phyloP scores from a whole-genome alignment of 345 rosid species.

The Eucalyptus brandiana region DNA sequence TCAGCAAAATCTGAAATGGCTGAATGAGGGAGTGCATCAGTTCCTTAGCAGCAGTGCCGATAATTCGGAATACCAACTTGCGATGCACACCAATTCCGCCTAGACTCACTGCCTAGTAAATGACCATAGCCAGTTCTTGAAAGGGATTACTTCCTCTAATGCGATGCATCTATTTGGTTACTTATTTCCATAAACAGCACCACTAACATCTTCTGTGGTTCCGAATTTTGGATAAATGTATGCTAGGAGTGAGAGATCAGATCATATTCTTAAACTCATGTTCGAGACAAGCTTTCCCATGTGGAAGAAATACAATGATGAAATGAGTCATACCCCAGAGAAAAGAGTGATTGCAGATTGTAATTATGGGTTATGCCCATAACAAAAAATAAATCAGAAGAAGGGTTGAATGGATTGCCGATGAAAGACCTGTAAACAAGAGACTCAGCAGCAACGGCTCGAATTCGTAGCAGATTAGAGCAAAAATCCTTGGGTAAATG shows the following conservation, averaged over 20 bases:
- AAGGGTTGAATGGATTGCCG: neutral
- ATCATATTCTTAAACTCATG: neutral
- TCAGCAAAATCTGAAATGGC: neutral
- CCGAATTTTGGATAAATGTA: neutral
- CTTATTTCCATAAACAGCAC: neutral
- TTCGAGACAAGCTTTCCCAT: neutral
- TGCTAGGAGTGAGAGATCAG: neutral
- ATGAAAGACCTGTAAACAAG: neutral
- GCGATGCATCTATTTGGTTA: neutral
- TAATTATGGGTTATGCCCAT: neutral
- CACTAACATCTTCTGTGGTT: neutral
- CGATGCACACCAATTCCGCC: rapidly evolving
- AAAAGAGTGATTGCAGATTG: neutral
- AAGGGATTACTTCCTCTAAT: neutral
- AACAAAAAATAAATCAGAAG: neutral
- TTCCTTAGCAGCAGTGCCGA: rapidly evolving
- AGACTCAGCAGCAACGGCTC: neutral
- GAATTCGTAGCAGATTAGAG: neutral
- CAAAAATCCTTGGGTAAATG: neutral
- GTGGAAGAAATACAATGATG: neutral
- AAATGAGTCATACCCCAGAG: no score
- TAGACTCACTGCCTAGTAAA: neutral
- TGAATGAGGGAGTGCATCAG: neutral
- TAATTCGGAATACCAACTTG: neutral
- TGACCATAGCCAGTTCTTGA: neutral